These are phyloP conservation scores for Penicillium italicum DNA, from an alignment of 2,329 filamentous ascomycete species.

Conservation along the genomic window DNA sequence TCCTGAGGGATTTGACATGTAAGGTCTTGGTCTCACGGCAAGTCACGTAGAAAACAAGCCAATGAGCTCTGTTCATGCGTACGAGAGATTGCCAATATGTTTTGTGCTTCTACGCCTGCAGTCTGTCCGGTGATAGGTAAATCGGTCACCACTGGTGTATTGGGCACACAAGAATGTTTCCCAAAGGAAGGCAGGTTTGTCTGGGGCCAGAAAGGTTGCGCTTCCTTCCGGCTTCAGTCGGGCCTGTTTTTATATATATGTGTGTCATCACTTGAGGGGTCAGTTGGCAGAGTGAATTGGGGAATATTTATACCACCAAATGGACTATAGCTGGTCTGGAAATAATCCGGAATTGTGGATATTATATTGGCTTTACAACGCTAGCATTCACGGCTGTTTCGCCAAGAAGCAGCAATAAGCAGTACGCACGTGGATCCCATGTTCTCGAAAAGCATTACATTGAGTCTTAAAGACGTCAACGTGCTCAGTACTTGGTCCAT, in stretches of 20 bases:
- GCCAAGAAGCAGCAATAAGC: not conserved
- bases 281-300: not conserved
- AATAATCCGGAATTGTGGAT: not conserved
- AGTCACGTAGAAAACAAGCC: not conserved
- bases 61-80: not conserved
- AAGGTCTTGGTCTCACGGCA: conserved; percentile 49
- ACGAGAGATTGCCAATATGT: conserved; percentile 62
- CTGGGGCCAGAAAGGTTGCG: conserved; percentile 64
- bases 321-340: not conserved
- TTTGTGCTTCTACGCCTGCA: conserved; percentile 62
- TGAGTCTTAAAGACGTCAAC: not conserved
- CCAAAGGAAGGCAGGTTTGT: conserved; percentile 64
- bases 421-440: too few relatives aligned
- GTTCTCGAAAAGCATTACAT: too few relatives aligned
- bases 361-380: not conserved
- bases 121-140: conserved; percentile 59
- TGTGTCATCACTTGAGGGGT: not conserved
- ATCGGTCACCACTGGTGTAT: conserved; percentile 67
- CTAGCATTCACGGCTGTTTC: not conserved
- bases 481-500: not conserved
- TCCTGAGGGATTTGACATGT: conserved; percentile 59
- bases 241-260: not conserved
- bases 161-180: conserved; percentile 62
- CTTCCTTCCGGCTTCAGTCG: conserved; percentile 55
- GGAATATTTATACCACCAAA: not conserved